Percentiles rank a stretch among this genome's conserved stretches.
These are phyloP conservation scores for Alternaria novae-zelandiae DNA, from an alignment of 2,329 filamentous ascomycete genomes.

Conservation along the genomic window DNA sequence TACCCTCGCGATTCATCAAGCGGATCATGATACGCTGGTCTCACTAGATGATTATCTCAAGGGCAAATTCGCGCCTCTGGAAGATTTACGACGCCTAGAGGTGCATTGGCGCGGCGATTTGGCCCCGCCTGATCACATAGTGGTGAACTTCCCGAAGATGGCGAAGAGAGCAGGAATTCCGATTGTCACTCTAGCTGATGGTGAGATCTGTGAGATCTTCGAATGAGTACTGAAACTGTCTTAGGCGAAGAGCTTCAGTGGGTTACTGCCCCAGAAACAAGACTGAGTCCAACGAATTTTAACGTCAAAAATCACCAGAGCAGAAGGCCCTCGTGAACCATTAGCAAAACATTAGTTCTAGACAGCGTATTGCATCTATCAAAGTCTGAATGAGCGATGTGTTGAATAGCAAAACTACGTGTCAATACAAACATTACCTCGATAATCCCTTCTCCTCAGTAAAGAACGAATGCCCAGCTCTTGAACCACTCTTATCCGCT, in stretches of 20 bases:
- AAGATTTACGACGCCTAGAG: neutral
- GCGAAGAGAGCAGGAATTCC: neutral
- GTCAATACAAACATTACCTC: neutral
- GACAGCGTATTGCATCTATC: neutral
- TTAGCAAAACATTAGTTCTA: too few relatives aligned
- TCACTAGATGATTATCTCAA: neutral
- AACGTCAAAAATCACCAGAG: neutral
- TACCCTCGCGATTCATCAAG: neutral
- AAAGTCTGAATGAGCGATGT: neutral
- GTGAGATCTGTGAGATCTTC: neutral
- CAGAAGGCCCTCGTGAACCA: neutral
- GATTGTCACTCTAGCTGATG: neutral
- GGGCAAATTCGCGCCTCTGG: neutral
- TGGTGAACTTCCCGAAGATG: neutral
- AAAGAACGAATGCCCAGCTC: neutral
- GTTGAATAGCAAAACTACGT: neutral
- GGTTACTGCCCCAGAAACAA: neutral
- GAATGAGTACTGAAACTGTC: neutral
- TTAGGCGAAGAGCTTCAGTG: neutral
- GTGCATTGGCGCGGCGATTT: neutral
- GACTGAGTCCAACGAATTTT: neutral
- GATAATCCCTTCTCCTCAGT: neutral
- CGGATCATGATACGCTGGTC: neutral
- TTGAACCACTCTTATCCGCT: neutral
- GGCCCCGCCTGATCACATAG: neutral